A percentile compares a stretch with the other conserved stretches of the same genome.
Conservation (phyloP, 139 green algal genomes). For the Marvania coccoides region DNA sequence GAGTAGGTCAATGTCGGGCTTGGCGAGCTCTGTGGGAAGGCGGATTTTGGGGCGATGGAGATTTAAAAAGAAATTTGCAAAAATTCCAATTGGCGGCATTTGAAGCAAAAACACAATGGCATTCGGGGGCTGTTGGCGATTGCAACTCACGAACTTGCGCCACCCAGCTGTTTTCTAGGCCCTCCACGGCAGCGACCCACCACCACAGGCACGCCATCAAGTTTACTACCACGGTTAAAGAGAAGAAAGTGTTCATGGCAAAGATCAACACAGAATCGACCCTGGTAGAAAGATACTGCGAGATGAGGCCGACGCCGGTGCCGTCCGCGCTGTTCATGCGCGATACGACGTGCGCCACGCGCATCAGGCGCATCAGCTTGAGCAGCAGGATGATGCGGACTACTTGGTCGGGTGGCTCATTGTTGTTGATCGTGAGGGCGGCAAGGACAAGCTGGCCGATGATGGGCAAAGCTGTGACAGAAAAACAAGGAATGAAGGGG, state of each 20-base stretch:
- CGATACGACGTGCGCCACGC: neutral
- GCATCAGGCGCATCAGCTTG: constrained; percentile 12
- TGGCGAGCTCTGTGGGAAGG: neutral
- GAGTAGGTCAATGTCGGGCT: constrained; percentile 4
- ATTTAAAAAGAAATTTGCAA: too few species aligned
- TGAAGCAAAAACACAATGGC: too few species aligned
- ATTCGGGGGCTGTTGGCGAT: too few species aligned
- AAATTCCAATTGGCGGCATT: too few species aligned
- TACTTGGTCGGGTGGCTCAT: too few species aligned
- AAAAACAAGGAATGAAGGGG: too few species aligned
- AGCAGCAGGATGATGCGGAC: neutral
- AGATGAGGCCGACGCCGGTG: neutral
- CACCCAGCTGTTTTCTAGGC: constrained; percentile 19
- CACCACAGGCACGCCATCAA: constrained; percentile 19
- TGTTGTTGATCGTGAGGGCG: neutral
- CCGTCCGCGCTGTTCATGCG: neutral
- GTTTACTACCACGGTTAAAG: constrained; percentile 17
- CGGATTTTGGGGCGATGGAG: too few species aligned
- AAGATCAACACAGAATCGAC: neutral
- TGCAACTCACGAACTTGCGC: too few species aligned
- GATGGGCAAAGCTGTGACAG: neutral
- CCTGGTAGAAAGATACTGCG: neutral
- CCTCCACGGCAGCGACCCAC: constrained; percentile 8
- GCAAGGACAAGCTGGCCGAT: constrained; percentile 1
- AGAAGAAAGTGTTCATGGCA: neutral